Base-by-base conservation (phyloP, 176 grass and related monocot genomes). In the Pontederia crassipes region DNA sequence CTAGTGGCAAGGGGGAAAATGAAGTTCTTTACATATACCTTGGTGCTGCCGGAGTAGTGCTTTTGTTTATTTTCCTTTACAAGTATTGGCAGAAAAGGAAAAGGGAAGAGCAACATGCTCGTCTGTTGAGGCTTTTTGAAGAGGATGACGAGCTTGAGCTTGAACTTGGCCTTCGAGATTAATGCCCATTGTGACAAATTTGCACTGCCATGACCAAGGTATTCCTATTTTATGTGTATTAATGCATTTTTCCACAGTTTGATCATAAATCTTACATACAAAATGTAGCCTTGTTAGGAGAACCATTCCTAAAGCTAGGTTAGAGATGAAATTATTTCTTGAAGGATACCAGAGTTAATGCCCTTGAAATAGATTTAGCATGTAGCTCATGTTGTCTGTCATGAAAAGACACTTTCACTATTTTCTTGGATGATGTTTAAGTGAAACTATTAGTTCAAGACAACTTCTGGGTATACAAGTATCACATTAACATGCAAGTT, bases 161-260 rank as follows among this genome's bases (percentile, higher is more conserved):
- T 59, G 57, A 59, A 28, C 27, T 59, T 59, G 26, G 57, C 28
- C 57, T 59, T 35, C 57, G 10, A 35, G 57, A 59, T 27, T 59
- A 27, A 35, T 11, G 28, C 12, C 12, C 9, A 59, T 32, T 18
- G 27, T 27, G 6, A 28, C 11, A 18, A 29, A 12, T 59, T 12
- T 59, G 10, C 1, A 54, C 26, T 58, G 28, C 28, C 26, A 12
- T 59, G 11, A 12, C 28, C 28, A 7, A 24, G 11, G 57, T 54
- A 54, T 7, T 59, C 11, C 14, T 52, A 12, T 14, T 14, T 52
- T 14, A 15, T 15, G 9, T 15, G 12, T 52, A 14, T 10, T 54
- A 16, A 14, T 54, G 51, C 5, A 54, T 14, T 54, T 54, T 54
- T 40, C 32, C 32, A 40, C 32, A 7, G 32, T 40, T 40, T 40